These are phyloP conservation scores for Paralagenidium karlingii DNA, from an alignment of 352 stramenopile genomes.

Conservation along the genomic window DNA sequence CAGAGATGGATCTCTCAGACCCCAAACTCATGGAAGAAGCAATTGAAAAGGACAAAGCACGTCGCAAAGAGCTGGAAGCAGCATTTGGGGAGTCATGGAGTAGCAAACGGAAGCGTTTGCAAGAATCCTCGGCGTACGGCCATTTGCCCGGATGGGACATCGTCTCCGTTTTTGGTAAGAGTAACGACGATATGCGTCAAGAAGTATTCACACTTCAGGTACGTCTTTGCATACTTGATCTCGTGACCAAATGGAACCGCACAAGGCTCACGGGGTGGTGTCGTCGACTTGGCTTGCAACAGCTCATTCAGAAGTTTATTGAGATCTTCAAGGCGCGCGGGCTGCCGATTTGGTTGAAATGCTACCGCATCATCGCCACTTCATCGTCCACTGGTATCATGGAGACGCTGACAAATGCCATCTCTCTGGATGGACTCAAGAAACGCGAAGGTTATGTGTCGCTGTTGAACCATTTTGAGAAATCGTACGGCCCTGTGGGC, in stretches of 20 bases:
- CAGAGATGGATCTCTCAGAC: conserved; percentile 46
- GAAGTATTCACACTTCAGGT: conserved; percentile 93
- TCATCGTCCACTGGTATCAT: conserved; percentile 94
- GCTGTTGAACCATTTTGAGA: conserved; percentile 92
- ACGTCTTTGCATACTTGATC: too few relatives aligned
- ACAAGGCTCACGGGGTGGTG: too few relatives aligned
- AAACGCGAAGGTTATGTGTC: conserved; percentile 92
- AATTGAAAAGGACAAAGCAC: conserved; percentile 70
- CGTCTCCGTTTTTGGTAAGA: conserved; percentile 97
- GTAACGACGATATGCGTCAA: conserved; percentile 97
- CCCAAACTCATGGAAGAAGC: conserved; percentile 56
- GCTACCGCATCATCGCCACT: conserved; percentile 96
- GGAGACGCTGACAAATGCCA: conserved; percentile 94
- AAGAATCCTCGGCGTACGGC: conserved; percentile 77
- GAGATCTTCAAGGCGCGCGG: conserved; percentile 94
- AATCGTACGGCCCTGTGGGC: conserved; percentile 86
- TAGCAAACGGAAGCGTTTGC: conserved; percentile 87
- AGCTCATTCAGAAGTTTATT: conserved; percentile 96
- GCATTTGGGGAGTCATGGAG: conserved; percentile 94
- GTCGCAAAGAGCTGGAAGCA: conserved; percentile 64
- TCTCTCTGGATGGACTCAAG: conserved; percentile 97
- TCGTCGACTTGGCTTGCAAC: too few relatives aligned
- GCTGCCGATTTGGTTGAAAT: conserved; percentile 91
- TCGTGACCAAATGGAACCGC: too few relatives aligned
- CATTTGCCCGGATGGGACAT: conserved; percentile 89